These are phyloP conservation scores for Blastobotrys indianensis DNA, from an alignment of 1,139 yeast genomes.

Conservation along the genomic window DNA sequence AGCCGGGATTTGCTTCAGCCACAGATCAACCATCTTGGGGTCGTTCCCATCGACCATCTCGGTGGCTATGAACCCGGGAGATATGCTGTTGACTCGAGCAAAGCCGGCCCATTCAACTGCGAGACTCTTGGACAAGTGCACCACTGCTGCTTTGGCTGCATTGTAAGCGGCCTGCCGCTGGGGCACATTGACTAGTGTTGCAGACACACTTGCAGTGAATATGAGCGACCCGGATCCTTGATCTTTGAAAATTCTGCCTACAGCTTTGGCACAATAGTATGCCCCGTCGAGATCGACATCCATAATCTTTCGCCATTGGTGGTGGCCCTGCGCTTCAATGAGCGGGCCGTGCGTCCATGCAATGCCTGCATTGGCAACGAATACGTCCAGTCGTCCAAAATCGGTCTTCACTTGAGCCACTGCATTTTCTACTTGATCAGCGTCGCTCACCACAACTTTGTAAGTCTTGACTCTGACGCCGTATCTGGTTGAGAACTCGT, in stretches of 20 bases:
- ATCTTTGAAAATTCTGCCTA: conserved; percentile 57
- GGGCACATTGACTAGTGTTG: conserved; percentile 72
- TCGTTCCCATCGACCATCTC: conserved; percentile 34
- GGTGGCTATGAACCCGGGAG: conserved; percentile 74
- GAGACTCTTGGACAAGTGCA: conserved; percentile 63
- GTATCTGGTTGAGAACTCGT: conserved; percentile 50
- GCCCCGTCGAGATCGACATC: conserved; percentile 12
- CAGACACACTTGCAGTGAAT: conserved; percentile 79
- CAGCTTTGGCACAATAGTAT: conserved; percentile 38
- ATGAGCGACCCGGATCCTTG: conserved; percentile 52
- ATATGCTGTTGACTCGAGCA: conserved; percentile 66
- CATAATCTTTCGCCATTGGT: conserved; percentile 9
- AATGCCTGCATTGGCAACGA: conserved; percentile 58
- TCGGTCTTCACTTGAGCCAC: conserved; percentile 57
- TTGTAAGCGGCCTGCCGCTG: conserved; percentile 78
- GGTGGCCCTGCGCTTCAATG: neutral
- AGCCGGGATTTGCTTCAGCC: neutral
- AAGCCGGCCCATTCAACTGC: conserved; percentile 84
- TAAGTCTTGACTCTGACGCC: conserved; percentile 65
- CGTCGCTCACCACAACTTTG: conserved; percentile 59
- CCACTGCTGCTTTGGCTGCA: conserved; percentile 76
- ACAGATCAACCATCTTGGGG: neutral
- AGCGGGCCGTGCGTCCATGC: neutral
- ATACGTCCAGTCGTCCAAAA: conserved; percentile 49
- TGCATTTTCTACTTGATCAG: conserved; percentile 51